Evolutionary conservation across 805 yeast species (phyloP), one percentile per base, ranked within the genome.

Genomic region (Candida ficus): DNA sequence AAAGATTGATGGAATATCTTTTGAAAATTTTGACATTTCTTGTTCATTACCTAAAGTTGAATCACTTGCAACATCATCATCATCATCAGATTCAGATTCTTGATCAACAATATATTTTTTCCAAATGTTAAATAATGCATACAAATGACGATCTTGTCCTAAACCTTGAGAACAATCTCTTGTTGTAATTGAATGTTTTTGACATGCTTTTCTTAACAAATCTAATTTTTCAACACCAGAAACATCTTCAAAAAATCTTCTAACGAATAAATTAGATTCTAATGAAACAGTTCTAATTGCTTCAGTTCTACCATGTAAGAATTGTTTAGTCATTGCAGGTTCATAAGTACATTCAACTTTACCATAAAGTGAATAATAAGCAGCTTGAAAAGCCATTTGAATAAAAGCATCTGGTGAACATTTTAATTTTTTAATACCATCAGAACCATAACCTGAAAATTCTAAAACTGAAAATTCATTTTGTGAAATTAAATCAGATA

Each of bases 391-490:
- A 19, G 89, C 83, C 91, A 89, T 87, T 61, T 89, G 97, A 29
- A 84, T 82, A 63, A 84, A 89, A 0, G 97, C 97, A 68, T 89
- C 97, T 0, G 97, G 97, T 3, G 95, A 84, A 60, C 80, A 81
- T 46, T 88, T 90, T 78, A 87, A 81, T 43, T 76, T 76, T 59
- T 89, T 89, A 58, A 89, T 88, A 43, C 76, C 72, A 38, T 80
- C 77, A 52, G 86, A 75, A 29, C 96, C 97, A 59, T 73, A 84
- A 8, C 65, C 60, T 25, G 57, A 55, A 62, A 83, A 89, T 60
- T 87, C 91, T 43, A 89, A 64, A 20, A 83, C 84, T 39, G 79
- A 80, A 59, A 89, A 86, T 58, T 89, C 96, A 59, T 88, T 87
- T 58, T 89, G 96, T 45, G 85, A 81, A 47, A 89, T 89, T 55